These are phyloP conservation scores for Glomus cerebriforme DNA, from an alignment of 192 early-diverging fungal species.

Conservation along the genomic window DNA sequence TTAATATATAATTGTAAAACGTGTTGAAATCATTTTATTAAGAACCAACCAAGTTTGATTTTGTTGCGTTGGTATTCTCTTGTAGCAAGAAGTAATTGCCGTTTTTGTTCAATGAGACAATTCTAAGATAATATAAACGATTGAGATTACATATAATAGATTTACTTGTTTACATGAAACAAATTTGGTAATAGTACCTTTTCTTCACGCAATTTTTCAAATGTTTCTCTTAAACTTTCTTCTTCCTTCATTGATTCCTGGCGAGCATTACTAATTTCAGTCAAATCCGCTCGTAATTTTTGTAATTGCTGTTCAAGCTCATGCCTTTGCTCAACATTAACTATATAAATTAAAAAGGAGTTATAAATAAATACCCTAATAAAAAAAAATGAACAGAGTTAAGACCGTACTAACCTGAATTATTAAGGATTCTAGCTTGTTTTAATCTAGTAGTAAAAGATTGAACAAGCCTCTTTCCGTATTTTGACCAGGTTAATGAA, in stretches of 20 bases:
- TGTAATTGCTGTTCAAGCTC: constrained; percentile 40
- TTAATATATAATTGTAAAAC: background rate
- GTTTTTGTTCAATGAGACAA: constrained; percentile 30
- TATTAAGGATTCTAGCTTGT: constrained; percentile 21
- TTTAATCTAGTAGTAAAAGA: constrained; percentile 27
- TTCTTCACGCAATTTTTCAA: constrained; percentile 33
- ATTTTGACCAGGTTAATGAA: constrained; percentile 32
- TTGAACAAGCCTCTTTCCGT: constrained; percentile 37
- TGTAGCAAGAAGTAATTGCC: constrained; percentile 34
- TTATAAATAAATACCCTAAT: background rate
- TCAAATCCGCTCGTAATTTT: constrained; percentile 27
- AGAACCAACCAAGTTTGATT: constrained; percentile 43
- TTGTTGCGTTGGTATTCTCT: constrained; percentile 39
- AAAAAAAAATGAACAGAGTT: background rate
- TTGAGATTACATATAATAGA: background rate
- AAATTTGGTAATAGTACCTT: constrained; percentile 36
- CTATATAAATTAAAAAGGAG: constrained; percentile 32
- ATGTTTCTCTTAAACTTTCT: constrained; percentile 34
- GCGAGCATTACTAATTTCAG: constrained; percentile 37
- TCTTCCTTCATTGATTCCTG: constrained; percentile 44
- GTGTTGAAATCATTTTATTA: background rate
- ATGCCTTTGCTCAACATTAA: constrained; percentile 45
- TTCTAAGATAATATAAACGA: background rate
- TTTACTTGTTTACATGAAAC: background rate
- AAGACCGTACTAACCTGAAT: constrained; percentile 34